Conservation (phyloP, 2,329 filamentous ascomycete genomes). For the Fusarium decemcellulare region DNA sequence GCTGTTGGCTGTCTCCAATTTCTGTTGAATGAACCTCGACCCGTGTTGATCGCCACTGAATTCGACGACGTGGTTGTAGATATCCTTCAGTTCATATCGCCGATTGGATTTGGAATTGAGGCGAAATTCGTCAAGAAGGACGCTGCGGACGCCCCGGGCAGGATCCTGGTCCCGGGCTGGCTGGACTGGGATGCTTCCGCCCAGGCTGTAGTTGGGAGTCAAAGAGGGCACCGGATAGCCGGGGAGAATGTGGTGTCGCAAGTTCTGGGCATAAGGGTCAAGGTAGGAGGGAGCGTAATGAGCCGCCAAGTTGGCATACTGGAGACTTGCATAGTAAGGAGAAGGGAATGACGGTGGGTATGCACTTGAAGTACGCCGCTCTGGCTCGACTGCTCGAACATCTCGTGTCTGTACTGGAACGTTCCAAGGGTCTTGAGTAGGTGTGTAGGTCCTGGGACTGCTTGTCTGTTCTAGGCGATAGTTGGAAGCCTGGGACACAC, state of each 20-base stretch:
- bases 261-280: constrained; percentile 54
- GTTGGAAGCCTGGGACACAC: constrained; percentile 51
- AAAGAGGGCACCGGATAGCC: constrained; percentile 53
- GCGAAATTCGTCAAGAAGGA: constrained; percentile 85
- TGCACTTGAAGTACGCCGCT: constrained; percentile 55
- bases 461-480: constrained; percentile 49
- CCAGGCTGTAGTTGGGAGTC: constrained; percentile 48
- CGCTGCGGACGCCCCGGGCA: constrained; percentile 75
- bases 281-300: constrained; percentile 55
- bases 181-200: constrained; percentile 48
- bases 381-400: constrained; percentile 53
- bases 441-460: constrained; percentile 45
- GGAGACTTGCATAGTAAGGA: constrained; percentile 50
- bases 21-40: constrained; percentile 95
- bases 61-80: constrained; percentile 89
- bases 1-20: constrained; percentile 92
- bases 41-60: constrained; percentile 97
- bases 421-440: constrained; percentile 57
- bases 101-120: constrained; percentile 78
- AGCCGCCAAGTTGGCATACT: constrained; percentile 46
- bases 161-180: constrained; percentile 70
- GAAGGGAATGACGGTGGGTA: constrained; percentile 48
- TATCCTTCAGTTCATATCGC: constrained; percentile 89
- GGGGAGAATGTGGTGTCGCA: constrained; percentile 54
- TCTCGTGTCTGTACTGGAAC: constrained; percentile 53